Evolutionary conservation across 306 rosid genomes (phyloP).

Genomic region (Begonia fuchsioides): DNA sequence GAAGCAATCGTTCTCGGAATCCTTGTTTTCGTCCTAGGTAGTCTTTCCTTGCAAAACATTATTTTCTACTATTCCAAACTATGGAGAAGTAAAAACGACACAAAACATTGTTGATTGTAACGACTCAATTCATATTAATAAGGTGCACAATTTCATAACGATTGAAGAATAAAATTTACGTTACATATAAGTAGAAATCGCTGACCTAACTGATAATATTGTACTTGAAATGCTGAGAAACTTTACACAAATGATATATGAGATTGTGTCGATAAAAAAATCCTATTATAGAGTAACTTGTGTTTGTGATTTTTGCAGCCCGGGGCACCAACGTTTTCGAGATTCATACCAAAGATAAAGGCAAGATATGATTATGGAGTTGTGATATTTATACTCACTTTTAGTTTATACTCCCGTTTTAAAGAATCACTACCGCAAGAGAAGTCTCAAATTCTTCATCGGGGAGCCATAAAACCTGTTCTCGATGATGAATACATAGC

Average conservation of each 20-base stretch:
- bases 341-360: conserved; percentile 65
- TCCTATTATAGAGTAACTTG: no score
- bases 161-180: no score
- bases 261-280: no score
- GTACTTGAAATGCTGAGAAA: no score
- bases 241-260: no score
- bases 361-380: conserved; percentile 77
- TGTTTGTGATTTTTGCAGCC: conserved; percentile 52
- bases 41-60: background rate
- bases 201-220: no score
- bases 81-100: no score
- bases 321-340: conserved; percentile 42
- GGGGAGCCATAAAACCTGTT: conserved; percentile 53
- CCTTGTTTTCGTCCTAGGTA: conserved; percentile 65
- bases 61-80: background rate
- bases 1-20: conserved; percentile 48
- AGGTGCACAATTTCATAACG: no score
- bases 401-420: conserved; percentile 63
- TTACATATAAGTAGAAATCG: no score
- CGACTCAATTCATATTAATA: no score
- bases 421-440: conserved; percentile 39
- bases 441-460: conserved; percentile 51
- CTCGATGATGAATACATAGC: conserved; percentile 8
- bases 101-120: no score
- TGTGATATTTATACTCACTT: conserved; percentile 68